Conservation (phyloP, 306 rosid genomes). For the Ammopiptanthus mongolicus region DNA sequence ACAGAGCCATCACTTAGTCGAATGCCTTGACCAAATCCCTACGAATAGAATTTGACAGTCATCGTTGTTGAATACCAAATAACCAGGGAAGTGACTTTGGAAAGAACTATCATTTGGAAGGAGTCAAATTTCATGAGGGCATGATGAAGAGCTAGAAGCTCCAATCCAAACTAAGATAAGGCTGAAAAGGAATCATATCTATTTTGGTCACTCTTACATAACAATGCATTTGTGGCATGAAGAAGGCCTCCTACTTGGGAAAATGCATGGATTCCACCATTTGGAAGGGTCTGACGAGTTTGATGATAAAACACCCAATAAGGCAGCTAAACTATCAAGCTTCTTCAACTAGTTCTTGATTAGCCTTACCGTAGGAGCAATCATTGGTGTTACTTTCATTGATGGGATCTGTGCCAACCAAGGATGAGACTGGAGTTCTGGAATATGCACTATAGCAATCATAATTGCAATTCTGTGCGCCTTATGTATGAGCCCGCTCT, state of each 20-base stretch:
- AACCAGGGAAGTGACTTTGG: too few relatives aligned
- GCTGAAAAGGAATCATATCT: conserved; percentile 69
- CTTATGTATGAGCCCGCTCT: too few relatives aligned
- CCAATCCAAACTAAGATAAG: too few relatives aligned
- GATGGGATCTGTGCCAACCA: conserved; percentile 55
- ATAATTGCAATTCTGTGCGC: conserved; percentile 29
- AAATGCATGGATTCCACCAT: conserved; percentile 67
- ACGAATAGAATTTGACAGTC: too few relatives aligned
- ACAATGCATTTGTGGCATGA: conserved; percentile 49
- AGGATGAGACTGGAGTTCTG: conserved; percentile 73
- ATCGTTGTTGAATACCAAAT: too few relatives aligned
- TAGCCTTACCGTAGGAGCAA: conserved; percentile 63
- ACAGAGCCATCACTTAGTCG: too few relatives aligned
- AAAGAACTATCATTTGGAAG: too few relatives aligned
- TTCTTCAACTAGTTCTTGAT: conserved; percentile 83
- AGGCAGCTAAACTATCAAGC: conserved; percentile 58
- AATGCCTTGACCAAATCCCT: too few relatives aligned
- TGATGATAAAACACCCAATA: conserved; percentile 58
- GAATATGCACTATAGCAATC: conserved; percentile 35
- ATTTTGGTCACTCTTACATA: conserved; percentile 50
- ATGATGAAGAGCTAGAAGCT: too few relatives aligned
- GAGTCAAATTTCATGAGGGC: too few relatives aligned
- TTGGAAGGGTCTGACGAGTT: conserved; percentile 88
- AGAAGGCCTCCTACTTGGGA: conserved; percentile 64
- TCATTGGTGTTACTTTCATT: conserved; percentile 59